Evolutionary conservation across 1,284 basidiomycete species (phyloP), one percentile per base, ranked within the genome.

Genomic region (Fomitopsis pinicola): DNA sequence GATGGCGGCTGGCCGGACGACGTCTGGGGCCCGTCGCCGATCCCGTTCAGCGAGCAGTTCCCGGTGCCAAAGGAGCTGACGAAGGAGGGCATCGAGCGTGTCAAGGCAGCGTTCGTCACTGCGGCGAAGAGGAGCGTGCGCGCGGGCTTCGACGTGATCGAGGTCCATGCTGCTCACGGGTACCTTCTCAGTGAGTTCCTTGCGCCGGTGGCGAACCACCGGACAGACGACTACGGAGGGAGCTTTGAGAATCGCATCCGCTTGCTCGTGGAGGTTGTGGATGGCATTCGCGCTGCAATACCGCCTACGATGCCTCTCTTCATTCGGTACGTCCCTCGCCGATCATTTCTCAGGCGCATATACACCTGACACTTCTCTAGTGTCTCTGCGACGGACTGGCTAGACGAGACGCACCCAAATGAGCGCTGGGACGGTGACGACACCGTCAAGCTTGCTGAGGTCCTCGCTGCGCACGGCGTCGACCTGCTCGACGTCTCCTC

Each of bases 271-370:
- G 75, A 76, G 67, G 75, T 85, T 22, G 72, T 83, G 6, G 77
- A 82, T 42, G 80, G 78, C 5, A 64, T 81, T 3, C 72, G 69
- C 0, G 77, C 55, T 0, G 77, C 79, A 30, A 88, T 88, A 69
- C 84, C 84, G 0, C 68, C 77, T 7, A 72, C 80, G 19, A 85
- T 83, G 75, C 88, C 89, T 0, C 73, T 92, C n/a, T 87, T 91
- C 72, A 77, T 87, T 64, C 80, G 89, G 84, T 91, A 65, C 66
- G 77, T 69, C 6, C 15, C 26, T 19, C 40, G 7, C 46, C 6
- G 30, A 38, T 58, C 57, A 3, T 28, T 22, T 30, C 10, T 6
- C 26, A 45, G 28, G 28, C 28, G 5, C 6, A 3, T 10, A 19
- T 30, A 12, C 17, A 17, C 14, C 28, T 55, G 28, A 30, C 28